Percentiles rank a stretch among this genome's conserved stretches.
Evolutionary conservation across 345 rosid species (phyloP).

Genomic region (Chamaenerion angustifolium): DNA sequence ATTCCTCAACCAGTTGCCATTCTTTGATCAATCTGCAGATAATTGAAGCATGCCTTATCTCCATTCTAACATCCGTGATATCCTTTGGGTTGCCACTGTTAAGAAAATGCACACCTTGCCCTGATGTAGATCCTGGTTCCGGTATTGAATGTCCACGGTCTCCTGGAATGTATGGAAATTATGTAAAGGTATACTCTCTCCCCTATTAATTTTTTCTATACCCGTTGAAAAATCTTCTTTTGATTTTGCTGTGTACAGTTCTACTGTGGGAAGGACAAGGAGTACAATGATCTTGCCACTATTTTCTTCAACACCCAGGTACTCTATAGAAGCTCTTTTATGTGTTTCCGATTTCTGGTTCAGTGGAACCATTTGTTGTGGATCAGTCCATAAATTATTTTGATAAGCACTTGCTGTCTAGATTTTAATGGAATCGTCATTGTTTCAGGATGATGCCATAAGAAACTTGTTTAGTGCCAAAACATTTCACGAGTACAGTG

Average conservation of each 20-base stretch:
- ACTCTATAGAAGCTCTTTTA: not conserved
- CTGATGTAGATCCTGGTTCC: constrained; percentile 54
- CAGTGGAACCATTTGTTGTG: too few species aligned
- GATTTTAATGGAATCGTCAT: constrained; percentile 2
- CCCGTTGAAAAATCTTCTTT: too few species aligned
- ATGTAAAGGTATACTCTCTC: constrained; percentile 62
- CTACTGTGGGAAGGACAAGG: constrained; percentile 66
- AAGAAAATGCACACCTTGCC: constrained; percentile 87
- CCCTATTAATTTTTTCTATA: not conserved
- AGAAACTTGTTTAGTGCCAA: constrained; percentile 97
- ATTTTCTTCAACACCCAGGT: constrained; percentile 99
- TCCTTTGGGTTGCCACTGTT: constrained; percentile 89
- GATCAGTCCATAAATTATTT: too few species aligned
- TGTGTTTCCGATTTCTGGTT: too few species aligned
- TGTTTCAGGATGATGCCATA: constrained; percentile 88
- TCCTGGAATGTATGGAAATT: constrained; percentile 95
- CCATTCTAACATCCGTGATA: constrained; percentile 67
- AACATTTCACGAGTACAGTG: constrained; percentile 90
- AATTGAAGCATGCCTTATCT: constrained; percentile 91
- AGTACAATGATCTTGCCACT: constrained; percentile 95
- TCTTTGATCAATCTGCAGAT: constrained; percentile 34
- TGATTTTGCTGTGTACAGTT: constrained; percentile 30
- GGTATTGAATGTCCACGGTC: constrained; percentile 75
- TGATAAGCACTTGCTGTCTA: too few species aligned
- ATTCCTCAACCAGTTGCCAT: not conserved